These are phyloP conservation scores for Albugo laibachii DNA, from an alignment of 352 stramenopile genomes.

Conservation along the genomic window DNA sequence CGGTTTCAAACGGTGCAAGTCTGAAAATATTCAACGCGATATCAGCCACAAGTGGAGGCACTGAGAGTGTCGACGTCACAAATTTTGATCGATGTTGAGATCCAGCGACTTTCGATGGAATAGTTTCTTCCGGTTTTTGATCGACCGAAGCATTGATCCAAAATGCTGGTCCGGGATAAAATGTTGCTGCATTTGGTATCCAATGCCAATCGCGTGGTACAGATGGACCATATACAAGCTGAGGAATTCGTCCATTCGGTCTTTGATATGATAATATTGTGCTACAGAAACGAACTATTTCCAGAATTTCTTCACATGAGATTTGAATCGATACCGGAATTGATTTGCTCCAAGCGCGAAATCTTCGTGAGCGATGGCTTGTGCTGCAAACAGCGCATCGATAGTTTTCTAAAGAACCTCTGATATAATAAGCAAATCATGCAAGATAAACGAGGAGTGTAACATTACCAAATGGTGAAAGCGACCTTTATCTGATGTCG, in stretches of 20 bases:
- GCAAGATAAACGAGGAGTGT: not conserved
- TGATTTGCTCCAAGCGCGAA: constrained; percentile 35
- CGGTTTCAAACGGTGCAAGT: constrained; percentile 53
- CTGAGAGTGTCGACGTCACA: constrained; percentile 34
- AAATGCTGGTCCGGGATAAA: constrained; percentile 59
- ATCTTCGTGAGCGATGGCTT: constrained; percentile 60
- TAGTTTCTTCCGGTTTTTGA: not conserved
- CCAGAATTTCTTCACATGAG: too few relatives aligned
- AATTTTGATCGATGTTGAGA: not conserved
- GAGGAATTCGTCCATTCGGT: constrained; percentile 29
- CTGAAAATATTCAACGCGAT: constrained; percentile 71
- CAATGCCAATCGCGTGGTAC: constrained; percentile 24
- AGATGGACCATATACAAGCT: constrained; percentile 57
- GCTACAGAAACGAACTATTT: too few relatives aligned
- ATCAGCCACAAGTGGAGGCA: constrained; percentile 49
- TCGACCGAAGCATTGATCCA: constrained; percentile 11
- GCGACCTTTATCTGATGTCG: constrained; percentile 19
- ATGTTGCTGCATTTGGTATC: constrained; percentile 47
- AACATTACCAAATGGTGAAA: constrained; percentile 57
- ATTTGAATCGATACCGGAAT: constrained; percentile 23
- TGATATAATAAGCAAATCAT: not conserved
- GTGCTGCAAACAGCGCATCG: constrained; percentile 52
- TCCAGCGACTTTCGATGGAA: not conserved
- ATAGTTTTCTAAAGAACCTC: constrained; percentile 28
- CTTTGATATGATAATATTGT: constrained; percentile 37